Evolutionary conservation across 1,284 basidiomycete species (phyloP).

Genomic region (Fomitiporia mediterranea): DNA sequence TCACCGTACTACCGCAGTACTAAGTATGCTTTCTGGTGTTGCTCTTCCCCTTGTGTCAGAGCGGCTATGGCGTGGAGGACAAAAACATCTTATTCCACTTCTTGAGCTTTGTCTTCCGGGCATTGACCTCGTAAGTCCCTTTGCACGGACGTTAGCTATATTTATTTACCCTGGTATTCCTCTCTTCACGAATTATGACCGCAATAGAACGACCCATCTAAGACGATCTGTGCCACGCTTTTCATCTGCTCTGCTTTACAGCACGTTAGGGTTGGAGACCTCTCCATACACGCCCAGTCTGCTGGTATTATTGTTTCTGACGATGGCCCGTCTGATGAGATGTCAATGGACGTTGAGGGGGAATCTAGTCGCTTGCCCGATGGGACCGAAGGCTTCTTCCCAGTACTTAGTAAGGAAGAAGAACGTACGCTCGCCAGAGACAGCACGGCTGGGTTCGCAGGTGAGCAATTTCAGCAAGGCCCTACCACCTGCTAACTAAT

Average conservation of each 20-base stretch:
- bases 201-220: slow-evolving; percentile 82
- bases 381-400: slow-evolving; percentile 48
- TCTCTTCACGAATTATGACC: slow-evolving; percentile 23
- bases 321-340: slow-evolving; percentile 47
- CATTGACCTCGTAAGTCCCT: slow-evolving; percentile 68
- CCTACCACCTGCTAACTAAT: not conserved
- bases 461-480: slow-evolving; percentile 33
- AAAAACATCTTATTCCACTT: slow-evolving; percentile 85
- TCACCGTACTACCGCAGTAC: slow-evolving; percentile 86
- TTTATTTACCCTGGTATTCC: slow-evolving; percentile 90
- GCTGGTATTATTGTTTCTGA: slow-evolving; percentile 45
- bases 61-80: slow-evolving; percentile 76
- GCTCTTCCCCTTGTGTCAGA: slow-evolving; percentile 78
- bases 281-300: slow-evolving; percentile 52
- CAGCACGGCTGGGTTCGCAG: slow-evolving; percentile 77
- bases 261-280: slow-evolving; percentile 79
- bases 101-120: slow-evolving; percentile 90
- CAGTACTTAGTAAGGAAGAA: slow-evolving; percentile 57
- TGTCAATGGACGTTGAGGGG: slow-evolving; percentile 48
- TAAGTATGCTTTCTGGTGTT: slow-evolving; percentile 83
- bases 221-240: slow-evolving; percentile 80
- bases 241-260: slow-evolving; percentile 78
- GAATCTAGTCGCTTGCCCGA: slow-evolving; percentile 45
- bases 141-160: slow-evolving; percentile 47
- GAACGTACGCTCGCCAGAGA: slow-evolving; percentile 72